Base-by-base conservation (phyloP, 352 stramenopile genomes). In the Globisporangium cystogenes region DNA sequence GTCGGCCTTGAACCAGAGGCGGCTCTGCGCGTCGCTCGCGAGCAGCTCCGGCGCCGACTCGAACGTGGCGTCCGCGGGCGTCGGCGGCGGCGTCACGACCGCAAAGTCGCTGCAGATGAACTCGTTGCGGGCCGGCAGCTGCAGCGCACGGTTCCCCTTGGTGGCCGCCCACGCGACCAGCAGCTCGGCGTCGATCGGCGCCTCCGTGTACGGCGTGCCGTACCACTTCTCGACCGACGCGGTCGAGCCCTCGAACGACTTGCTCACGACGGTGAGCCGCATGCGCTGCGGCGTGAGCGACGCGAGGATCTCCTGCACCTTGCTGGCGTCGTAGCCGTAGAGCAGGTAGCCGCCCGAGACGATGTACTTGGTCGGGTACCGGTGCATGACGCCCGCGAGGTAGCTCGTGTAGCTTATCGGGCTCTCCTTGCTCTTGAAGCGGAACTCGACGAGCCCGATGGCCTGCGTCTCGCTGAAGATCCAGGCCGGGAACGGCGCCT, bases 21-120 rank as follows among this genome's bases (percentile, higher is more conserved):
- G 74, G n/a, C 67, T 79, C 2, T 62, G 50, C 6, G 70, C 65
- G 48, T 86, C 74, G 8, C 85, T 55, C 18, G 67, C 24, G 18
- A 57, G 42, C 31, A 57, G 31, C 33, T 51, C 51, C 1, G 51
- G 51, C 2, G 35, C 41, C 6, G 51, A 45, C 23, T 43, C 42
- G 23, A 51, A 57, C 21, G 42, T 31, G 1, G 51, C 41, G 39
- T 57, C 51, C 0, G 31, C 41, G 23, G 51, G 41, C 2, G 41
- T 39, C 16, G 42, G 29, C 12, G 35, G 42, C 14, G 51, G 51
- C 23, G 51, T 33, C 31, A 89, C 71, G 33, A 90, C 74, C 24
- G 55, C 44, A 51, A 93, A 90, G 50, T 93, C 72, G n/a, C 31
- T 84, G 51, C 73, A 85, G 52, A 93, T 87, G 41, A 93, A 90